A percentile compares a stretch with the other conserved stretches of the same genome.
phyloP scores from a whole-genome alignment of 495 filamentous ascomycete genomes.

The Talaromyces stipitatus region DNA sequence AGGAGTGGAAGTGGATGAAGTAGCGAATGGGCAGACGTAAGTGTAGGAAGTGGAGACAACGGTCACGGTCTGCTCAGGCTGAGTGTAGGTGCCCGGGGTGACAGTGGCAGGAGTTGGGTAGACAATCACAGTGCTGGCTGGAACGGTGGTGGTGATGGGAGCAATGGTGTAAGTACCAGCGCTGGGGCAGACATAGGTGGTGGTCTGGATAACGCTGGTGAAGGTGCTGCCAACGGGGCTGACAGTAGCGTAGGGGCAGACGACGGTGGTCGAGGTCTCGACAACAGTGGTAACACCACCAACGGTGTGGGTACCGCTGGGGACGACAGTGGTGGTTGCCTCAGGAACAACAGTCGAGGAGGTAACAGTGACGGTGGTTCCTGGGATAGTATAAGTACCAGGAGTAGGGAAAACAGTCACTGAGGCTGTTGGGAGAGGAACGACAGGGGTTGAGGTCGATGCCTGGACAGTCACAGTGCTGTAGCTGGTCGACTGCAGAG shows the following conservation, averaged over 20 bases:
- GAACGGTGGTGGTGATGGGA: constrained; percentile 54
- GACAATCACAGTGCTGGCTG: constrained; percentile 47
- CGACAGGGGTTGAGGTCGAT: constrained; percentile 15
- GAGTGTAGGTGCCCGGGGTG: constrained; percentile 67
- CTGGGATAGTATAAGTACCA: constrained; percentile 74
- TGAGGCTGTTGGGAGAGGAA: constrained; percentile 52
- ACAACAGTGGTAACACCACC: constrained; percentile 75
- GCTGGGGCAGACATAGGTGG: constrained; percentile 69
- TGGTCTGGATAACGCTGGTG: constrained; percentile 63
- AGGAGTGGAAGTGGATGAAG: constrained; percentile 20
- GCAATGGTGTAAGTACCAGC: constrained; percentile 78
- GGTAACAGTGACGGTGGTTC: constrained; percentile 62
- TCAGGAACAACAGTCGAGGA: constrained; percentile 58
- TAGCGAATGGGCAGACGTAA: constrained; percentile 64
- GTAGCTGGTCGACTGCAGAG: constrained; percentile 31
- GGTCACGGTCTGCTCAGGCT: constrained; percentile 57
- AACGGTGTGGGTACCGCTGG: constrained; percentile 61
- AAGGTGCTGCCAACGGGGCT: constrained; percentile 51
- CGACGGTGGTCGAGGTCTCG: constrained; percentile 58
- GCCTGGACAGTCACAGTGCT: constrained; percentile 29
- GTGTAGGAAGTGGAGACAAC: constrained; percentile 61
- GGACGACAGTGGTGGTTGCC: constrained; percentile 52
- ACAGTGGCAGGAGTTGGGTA: constrained; percentile 60
- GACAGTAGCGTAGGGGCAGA: constrained; percentile 67
- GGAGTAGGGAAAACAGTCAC: constrained; percentile 62